phyloP scores from a whole-genome alignment of 1,284 basidiomycete species.

The Exobasidium rhododendri region DNA sequence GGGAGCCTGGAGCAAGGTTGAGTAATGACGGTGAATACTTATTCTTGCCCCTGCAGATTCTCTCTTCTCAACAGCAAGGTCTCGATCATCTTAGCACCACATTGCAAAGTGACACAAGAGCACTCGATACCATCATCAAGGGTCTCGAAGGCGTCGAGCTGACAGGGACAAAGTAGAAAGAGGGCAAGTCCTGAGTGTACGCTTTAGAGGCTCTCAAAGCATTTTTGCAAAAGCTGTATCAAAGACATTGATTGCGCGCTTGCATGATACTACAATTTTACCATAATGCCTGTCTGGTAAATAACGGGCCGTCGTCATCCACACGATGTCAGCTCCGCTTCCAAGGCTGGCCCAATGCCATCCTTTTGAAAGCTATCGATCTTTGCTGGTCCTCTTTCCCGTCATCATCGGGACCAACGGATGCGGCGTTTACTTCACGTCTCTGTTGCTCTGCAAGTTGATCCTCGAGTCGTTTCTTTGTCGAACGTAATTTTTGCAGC shows the following conservation, averaged over 20 bases:
- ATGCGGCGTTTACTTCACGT: not conserved
- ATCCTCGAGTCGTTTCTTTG: not conserved
- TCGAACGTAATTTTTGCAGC: not conserved
- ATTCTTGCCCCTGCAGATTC: conserved; percentile 21
- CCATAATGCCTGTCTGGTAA: not conserved
- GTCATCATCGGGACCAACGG: not conserved
- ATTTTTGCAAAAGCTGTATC: no score
- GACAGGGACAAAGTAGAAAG: conserved; percentile 9
- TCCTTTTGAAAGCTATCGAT: not conserved
- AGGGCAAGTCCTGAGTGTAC: no score
- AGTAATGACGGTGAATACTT: not conserved
- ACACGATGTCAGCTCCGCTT: no score
- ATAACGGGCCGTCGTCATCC: no score
- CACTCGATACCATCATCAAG: conserved; percentile 41
- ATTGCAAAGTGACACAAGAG: conserved; percentile 37
- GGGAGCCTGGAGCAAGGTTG: no score
- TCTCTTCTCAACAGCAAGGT: conserved; percentile 46
- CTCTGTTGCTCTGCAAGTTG: not conserved
- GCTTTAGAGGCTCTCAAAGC: no score
- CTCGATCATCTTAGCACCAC: conserved; percentile 47
- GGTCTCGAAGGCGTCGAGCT: conserved; percentile 20
- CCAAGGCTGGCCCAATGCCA: conserved; percentile 7
- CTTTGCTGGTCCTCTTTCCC: not conserved
- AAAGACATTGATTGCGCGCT: no score
- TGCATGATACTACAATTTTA: not conserved